Base-by-base conservation (phyloP, 2,329 filamentous ascomycete genomes). In the Apiospora kogelbergensis region DNA sequence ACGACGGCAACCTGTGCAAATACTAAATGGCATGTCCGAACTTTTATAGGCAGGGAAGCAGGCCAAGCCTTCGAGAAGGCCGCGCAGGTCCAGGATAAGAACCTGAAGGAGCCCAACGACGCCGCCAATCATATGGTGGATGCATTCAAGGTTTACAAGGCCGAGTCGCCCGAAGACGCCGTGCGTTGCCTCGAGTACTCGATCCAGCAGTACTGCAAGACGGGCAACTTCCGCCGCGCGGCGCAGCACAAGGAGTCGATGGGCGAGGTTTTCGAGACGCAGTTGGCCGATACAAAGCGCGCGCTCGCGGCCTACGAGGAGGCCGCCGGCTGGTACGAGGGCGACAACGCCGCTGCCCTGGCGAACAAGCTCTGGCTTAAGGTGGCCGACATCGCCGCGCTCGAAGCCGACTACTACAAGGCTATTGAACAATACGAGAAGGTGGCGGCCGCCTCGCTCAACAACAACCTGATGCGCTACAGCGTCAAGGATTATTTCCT, bases 361-460 rank as follows among this genome's bases (percentile, higher is more conserved):
- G 94, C 95, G 72, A 98, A 97, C 84, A 98, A 98, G 82, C 89
- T 96, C 70, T 97, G 89, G 85, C 89, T 98, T 73, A 98, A 98
- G 83, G 92, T 95, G 11, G 95, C 94, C 64, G 96, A 98, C 76
- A 85, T 98, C 63, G 87, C 93, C 7, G 96, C 93, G 15, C 82
- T 97, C 17, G 91, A 94, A 68, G 89, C 84, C 70, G 93, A 98
- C 78, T 98, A 97, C 84, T 90, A 91, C 83, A 93, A 91, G 81
- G 89, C 94, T 68, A 93, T 95, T 74, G 87, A 91, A 72, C 87
- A 91, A 74, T 98, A 92, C 82, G 95, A 98, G 80, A 90, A 91
- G 76, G 93, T 98, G 65, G 92, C 94, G 53, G 86, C 88, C 69
- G 87, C 88, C 57, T 92, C 91, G 44, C 90, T 97, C 75, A 90